Evolutionary conservation across 805 yeast species (phyloP).

Genomic region (Zygosaccharomyces bailii): DNA sequence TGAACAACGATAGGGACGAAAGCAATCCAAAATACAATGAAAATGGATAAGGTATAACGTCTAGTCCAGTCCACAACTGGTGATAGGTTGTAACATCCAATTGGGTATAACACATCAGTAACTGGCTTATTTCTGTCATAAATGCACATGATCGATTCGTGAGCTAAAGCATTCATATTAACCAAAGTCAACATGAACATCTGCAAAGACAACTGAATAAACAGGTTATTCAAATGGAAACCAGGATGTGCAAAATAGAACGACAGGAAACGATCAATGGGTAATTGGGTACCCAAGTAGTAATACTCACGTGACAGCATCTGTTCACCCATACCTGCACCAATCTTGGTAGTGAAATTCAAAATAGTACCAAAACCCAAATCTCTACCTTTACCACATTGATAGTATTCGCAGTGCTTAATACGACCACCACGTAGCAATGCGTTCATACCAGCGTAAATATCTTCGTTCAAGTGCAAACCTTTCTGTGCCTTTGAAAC

Average conservation of each 20-base stretch:
- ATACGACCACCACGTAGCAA: conserved; percentile 81
- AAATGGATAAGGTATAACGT: conserved; percentile 76
- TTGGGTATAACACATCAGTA: conserved; percentile 62
- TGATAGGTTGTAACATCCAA: conserved; percentile 68
- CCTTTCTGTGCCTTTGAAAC: conserved; percentile 85
- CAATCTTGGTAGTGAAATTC: conserved; percentile 83
- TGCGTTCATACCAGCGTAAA: conserved; percentile 85
- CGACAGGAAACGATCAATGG: conserved; percentile 74
- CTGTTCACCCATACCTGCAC: conserved; percentile 93
- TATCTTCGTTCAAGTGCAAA: conserved; percentile 81
- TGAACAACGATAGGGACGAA: conserved; percentile 75
- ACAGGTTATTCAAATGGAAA: conserved; percentile 76
- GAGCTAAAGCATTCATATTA: conserved; percentile 69
- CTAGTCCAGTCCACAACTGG: conserved; percentile 80
- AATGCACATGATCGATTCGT: conserved; percentile 64
- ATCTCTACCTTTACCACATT: conserved; percentile 90
- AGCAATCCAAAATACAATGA: conserved; percentile 77
- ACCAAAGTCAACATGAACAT: conserved; percentile 66
- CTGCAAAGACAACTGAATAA: conserved; percentile 73
- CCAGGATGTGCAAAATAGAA: conserved; percentile 87
- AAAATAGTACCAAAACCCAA: conserved; percentile 81
- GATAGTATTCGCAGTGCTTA: conserved; percentile 82
- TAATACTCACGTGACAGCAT: conserved; percentile 81
- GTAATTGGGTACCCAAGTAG: conserved; percentile 75
- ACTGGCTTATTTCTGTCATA: conserved; percentile 64